Evolutionary conservation across 2,329 filamentous ascomycete genomes (phyloP).

Genomic region (Fusarium incarnatum): DNA sequence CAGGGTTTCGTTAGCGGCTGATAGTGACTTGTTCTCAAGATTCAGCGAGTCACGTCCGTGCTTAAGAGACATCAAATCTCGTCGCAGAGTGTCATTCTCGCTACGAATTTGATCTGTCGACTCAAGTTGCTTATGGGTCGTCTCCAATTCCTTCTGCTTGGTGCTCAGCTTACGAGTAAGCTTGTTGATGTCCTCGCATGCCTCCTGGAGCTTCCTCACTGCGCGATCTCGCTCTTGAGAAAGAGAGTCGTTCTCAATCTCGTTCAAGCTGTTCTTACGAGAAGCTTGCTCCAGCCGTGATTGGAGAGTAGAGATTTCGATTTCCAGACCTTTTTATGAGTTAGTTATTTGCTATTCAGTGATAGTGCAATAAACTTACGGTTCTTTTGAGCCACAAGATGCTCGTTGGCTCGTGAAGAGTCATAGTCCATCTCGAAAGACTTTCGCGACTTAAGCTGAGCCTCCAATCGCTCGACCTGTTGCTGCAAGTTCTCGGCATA

Average conservation of each 20-base stretch:
- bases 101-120: constrained; percentile 55
- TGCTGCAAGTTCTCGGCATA: constrained; percentile 65
- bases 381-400: constrained; percentile 64
- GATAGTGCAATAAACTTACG: constrained; percentile 57
- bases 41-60: constrained; percentile 53
- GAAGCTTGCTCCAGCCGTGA: constrained; percentile 71
- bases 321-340: constrained; percentile 63
- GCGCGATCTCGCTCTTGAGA: constrained; percentile 74
- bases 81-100: constrained; percentile 55
- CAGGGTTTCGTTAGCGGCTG: constrained; percentile 55
- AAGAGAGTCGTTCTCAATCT: constrained; percentile 72
- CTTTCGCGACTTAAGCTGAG: constrained; percentile 61
- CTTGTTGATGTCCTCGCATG: constrained; percentile 68
- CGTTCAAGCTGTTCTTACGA: constrained; percentile 70
- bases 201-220: constrained; percentile 70
- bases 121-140: constrained; percentile 56
- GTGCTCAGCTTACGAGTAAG: constrained; percentile 57
- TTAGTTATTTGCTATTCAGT: constrained; percentile 3
- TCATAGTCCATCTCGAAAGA: constrained; percentile 55
- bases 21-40: constrained; percentile 57
- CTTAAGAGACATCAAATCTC: constrained; percentile 56
- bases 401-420: constrained; percentile 59
- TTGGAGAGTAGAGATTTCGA: constrained; percentile 69
- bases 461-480: constrained; percentile 63
- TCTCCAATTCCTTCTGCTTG: constrained; percentile 57